These are phyloP conservation scores for Ustilago sp. DNA, from an alignment of 1,284 basidiomycete species.

Conservation along the genomic window DNA sequence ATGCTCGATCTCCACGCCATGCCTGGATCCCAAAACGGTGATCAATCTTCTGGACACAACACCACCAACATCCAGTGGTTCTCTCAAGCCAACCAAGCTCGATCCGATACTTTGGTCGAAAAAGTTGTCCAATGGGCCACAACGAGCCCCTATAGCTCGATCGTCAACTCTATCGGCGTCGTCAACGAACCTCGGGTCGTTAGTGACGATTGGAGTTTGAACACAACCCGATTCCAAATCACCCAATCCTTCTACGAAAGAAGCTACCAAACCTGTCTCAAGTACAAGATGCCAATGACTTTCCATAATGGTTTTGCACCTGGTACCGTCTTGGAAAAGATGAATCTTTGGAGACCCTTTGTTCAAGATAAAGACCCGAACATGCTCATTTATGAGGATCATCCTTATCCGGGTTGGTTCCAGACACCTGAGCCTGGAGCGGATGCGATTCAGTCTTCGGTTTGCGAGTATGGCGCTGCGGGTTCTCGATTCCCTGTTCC, in stretches of 20 bases:
- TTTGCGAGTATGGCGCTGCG: constrained; percentile 54
- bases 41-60: constrained; percentile 67
- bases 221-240: constrained; percentile 35
- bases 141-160: constrained; percentile 59
- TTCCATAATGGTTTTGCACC: constrained; percentile 64
- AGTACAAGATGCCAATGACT: constrained; percentile 55
- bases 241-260: constrained; percentile 54
- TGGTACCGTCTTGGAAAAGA: constrained; percentile 31
- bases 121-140: constrained; percentile 56
- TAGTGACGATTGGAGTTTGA: constrained; percentile 40
- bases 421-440: constrained; percentile 30
- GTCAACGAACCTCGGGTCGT: constrained; percentile 65
- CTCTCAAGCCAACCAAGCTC: constrained; percentile 47
- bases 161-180: constrained; percentile 57
- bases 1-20: constrained; percentile 71
- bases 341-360: constrained; percentile 56
- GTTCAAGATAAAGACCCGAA: constrained; percentile 59
- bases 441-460: constrained; percentile 39
- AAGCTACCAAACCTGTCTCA: constrained; percentile 39
- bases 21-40: constrained; percentile 71
- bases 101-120: constrained; percentile 55
- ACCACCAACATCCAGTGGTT: constrained; percentile 59
- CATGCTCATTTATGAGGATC: constrained; percentile 63
- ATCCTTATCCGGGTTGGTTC: constrained; percentile 68
- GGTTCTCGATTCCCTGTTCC: constrained; percentile 48